Percentiles rank a stretch among this genome's conserved stretches.
phyloP scores from a whole-genome alignment of 768 basidiomycete species.

The Lyophyllum shimeji region DNA sequence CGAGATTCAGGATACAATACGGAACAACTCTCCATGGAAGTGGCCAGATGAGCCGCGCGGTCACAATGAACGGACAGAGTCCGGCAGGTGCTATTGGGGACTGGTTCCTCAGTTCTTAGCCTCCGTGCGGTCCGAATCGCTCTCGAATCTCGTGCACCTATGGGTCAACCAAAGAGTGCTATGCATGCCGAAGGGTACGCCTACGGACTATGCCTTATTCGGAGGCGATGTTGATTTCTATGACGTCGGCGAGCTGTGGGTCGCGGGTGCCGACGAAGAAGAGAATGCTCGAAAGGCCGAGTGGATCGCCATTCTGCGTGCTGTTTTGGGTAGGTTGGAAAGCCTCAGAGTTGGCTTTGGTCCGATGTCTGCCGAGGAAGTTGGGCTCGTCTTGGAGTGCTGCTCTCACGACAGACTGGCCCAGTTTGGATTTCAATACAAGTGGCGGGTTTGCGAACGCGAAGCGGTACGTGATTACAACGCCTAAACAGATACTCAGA shows the following conservation, averaged over 20 bases:
- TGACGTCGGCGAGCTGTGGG: conserved; percentile 11
- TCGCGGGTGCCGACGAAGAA: not conserved
- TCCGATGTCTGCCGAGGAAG: conserved; percentile 3
- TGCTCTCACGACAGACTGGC: conserved; percentile 11
- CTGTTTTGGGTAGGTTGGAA: conserved; percentile 10
- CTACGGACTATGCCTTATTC: not conserved
- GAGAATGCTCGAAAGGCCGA: conserved; percentile 3
- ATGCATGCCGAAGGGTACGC: conserved; percentile 2
- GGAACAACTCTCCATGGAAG: conserved; percentile 8
- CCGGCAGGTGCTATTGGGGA: conserved; percentile 14
- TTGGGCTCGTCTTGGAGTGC: conserved; percentile 7
- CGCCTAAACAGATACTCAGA: not conserved
- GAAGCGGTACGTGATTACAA: conserved; percentile 6
- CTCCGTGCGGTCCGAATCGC: conserved; percentile 1
- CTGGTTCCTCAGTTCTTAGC: conserved; percentile 18
- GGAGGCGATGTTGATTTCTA: conserved; percentile 4
- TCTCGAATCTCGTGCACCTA: conserved; percentile 15
- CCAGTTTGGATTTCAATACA: conserved; percentile 18
- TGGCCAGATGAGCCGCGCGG: conserved; percentile 10
- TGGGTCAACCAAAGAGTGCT: conserved; percentile 21
- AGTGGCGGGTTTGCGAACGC: conserved; percentile 12
- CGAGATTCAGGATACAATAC: conserved; percentile 16
- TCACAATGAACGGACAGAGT: not conserved
- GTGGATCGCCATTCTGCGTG: conserved; percentile 8
- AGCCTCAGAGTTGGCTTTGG: conserved; percentile 19